A percentile compares a stretch with the other conserved stretches of the same genome.
These are phyloP conservation scores for Mycosphaerella sp. DNA, from an alignment of 2,329 filamentous ascomycete species.

Conservation along the genomic window DNA sequence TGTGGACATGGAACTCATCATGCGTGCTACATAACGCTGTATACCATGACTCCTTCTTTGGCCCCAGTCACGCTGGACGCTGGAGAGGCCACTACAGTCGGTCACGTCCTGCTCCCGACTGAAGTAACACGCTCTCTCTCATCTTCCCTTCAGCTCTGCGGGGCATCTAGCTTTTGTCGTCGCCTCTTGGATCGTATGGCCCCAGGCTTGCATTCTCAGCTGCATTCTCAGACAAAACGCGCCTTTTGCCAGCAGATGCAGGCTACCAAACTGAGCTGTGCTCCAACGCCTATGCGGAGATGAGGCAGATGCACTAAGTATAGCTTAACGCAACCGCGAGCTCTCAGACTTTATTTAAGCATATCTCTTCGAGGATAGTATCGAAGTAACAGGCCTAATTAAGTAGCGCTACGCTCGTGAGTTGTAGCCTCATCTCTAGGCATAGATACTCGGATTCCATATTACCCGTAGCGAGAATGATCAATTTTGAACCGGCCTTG, in stretches of 20 bases:
- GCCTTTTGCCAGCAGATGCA: constrained; percentile 24
- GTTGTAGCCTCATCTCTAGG: constrained; percentile 23
- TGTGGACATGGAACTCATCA: background rate
- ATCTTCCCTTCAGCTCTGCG: background rate
- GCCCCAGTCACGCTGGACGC: background rate
- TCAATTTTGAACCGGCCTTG: constrained; percentile 20
- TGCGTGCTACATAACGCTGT: background rate
- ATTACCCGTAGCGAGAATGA: constrained; percentile 19
- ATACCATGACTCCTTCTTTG: background rate
- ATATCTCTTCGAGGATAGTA: too few species aligned
- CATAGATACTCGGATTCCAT: constrained; percentile 24
- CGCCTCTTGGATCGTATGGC: constrained; percentile 12
- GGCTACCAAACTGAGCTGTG: constrained; percentile 17
- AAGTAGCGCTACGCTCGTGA: constrained; percentile 18
- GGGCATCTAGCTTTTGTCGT: background rate
- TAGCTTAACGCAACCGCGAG: constrained; percentile 19
- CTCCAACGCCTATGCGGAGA: constrained; percentile 14
- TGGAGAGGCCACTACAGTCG: background rate
- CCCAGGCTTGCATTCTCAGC: constrained; percentile 22
- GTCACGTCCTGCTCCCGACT: background rate
- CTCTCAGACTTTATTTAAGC: background rate
- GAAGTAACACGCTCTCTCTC: background rate
- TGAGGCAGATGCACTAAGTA: constrained; percentile 24
- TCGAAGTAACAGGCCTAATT: constrained; percentile 24
- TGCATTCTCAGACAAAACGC: constrained; percentile 18